phyloP scores from a whole-genome alignment of 2,329 filamentous ascomycete genomes.

The Hymenoscyphus scutula region DNA sequence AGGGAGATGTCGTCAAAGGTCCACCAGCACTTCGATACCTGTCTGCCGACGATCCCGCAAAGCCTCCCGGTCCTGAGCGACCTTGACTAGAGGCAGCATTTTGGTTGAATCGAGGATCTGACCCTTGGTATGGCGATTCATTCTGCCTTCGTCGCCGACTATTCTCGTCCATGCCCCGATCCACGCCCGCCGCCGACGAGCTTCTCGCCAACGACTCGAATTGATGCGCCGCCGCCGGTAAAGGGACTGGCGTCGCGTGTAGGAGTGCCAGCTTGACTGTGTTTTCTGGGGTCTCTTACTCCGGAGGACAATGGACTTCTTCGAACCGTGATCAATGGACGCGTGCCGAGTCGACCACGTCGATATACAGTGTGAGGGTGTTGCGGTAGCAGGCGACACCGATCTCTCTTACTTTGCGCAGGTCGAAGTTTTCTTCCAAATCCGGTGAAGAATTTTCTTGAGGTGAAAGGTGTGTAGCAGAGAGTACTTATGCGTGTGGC shows the following conservation, averaged over 20 bases:
- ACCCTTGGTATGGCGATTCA: slow-evolving; percentile 64
- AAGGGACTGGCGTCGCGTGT: slow-evolving; percentile 60
- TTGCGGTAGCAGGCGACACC: not conserved
- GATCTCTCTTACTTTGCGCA: not conserved
- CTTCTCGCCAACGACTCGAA: slow-evolving; percentile 58
- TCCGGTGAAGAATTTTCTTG: slow-evolving; percentile 4
- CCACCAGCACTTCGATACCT: slow-evolving; percentile 45
- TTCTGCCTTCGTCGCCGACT: slow-evolving; percentile 71
- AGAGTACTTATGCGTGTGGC: not conserved
- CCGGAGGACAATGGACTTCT: slow-evolving; percentile 2
- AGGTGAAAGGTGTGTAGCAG: not conserved
- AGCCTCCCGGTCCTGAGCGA: slow-evolving; percentile 19
- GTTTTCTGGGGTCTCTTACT: slow-evolving; percentile 11
- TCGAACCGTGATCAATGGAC: not conserved
- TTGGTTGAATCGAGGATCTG: slow-evolving; percentile 49
- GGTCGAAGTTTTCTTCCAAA: not conserved
- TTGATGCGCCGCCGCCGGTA: slow-evolving; percentile 63
- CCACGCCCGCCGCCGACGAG: slow-evolving; percentile 46
- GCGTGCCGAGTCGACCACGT: not conserved
- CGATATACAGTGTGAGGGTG: not conserved
- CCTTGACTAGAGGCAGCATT: slow-evolving; percentile 34
- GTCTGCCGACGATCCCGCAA: slow-evolving; percentile 35
- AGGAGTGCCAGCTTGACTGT: slow-evolving; percentile 61
- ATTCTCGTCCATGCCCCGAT: slow-evolving; percentile 75
- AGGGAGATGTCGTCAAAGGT: slow-evolving; percentile 47